Percentiles rank a stretch among this genome's conserved stretches.
Conservation (phyloP, 2,329 filamentous ascomycete genomes). For the Botrytis cinerea region DNA sequence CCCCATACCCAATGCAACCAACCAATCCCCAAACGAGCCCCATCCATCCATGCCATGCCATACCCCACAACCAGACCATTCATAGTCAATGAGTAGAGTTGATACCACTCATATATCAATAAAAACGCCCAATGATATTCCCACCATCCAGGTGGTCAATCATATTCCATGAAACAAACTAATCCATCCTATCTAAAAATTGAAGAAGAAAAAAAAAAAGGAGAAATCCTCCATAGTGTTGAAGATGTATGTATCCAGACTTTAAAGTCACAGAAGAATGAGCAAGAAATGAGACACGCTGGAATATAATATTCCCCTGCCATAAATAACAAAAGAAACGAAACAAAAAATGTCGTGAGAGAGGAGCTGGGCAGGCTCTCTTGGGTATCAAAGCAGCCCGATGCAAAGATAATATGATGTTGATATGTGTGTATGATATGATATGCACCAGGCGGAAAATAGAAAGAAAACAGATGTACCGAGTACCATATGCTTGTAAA, state of each 20-base stretch:
- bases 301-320: constrained; percentile 5
- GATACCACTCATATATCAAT: constrained; percentile 16
- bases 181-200: constrained; percentile 13
- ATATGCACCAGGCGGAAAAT: constrained; percentile 29
- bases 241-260: constrained; percentile 20
- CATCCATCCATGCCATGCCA: constrained; percentile 2
- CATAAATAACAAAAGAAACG: constrained; percentile 21
- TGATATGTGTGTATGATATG: constrained; percentile 24
- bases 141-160: not conserved
- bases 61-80: constrained; percentile 1
- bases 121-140: constrained; percentile 19
- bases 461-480: constrained; percentile 17
- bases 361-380: constrained; percentile 41
- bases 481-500: constrained; percentile 23
- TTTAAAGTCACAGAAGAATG: constrained; percentile 22
- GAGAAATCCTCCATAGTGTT: not conserved
- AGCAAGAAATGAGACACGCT: not conserved
- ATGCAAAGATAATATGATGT: constrained; percentile 33
- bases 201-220: not conserved
- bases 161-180: constrained; percentile 10
- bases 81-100: constrained; percentile 13
- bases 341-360: constrained; percentile 27
- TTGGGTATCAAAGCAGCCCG: constrained; percentile 40
- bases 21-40: not conserved
- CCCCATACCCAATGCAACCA: constrained; percentile 23